phyloP scores from a whole-genome alignment of 345 rosid species.

The Heritiera fomes region DNA sequence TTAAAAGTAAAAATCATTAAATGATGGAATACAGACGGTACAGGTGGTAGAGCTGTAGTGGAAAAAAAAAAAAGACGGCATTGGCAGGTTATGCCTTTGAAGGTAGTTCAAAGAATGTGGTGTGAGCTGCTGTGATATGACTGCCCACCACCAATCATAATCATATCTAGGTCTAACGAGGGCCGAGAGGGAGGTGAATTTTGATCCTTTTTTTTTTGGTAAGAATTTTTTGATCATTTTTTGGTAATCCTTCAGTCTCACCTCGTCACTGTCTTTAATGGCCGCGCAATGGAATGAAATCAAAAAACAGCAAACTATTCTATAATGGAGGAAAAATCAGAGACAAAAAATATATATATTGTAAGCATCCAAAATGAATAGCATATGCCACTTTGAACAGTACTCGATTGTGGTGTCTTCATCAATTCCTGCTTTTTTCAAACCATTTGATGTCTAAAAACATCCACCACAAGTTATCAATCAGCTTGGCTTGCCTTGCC shows the following conservation, averaged over 20 bases:
- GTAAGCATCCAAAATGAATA: conserved; percentile 43
- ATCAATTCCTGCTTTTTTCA: background rate
- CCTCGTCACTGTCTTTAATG: background rate
- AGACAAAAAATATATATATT: background rate
- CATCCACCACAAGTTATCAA: background rate
- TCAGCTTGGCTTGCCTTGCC: background rate
- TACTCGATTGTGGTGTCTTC: background rate
- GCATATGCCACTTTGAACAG: conserved; percentile 28
- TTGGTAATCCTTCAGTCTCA: background rate
- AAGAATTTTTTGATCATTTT: background rate
- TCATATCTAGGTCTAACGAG: background rate
- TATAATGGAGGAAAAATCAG: background rate
- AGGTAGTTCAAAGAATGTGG: conserved; percentile 18
- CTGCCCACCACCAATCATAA: conserved; percentile 17
- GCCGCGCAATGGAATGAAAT: background rate
- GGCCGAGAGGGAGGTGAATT: background rate
- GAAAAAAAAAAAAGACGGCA: background rate
- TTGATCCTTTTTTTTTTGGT: background rate
- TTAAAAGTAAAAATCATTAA: too few species aligned
- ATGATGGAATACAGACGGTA: too few species aligned
- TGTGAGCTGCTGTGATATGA: conserved; percentile 9
- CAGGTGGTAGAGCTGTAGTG: background rate
- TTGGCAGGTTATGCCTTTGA: background rate
- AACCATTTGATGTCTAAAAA: background rate
- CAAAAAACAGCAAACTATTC: background rate